phyloP scores from a whole-genome alignment of 345 rosid species.

The Eutrema heterophyllum region DNA sequence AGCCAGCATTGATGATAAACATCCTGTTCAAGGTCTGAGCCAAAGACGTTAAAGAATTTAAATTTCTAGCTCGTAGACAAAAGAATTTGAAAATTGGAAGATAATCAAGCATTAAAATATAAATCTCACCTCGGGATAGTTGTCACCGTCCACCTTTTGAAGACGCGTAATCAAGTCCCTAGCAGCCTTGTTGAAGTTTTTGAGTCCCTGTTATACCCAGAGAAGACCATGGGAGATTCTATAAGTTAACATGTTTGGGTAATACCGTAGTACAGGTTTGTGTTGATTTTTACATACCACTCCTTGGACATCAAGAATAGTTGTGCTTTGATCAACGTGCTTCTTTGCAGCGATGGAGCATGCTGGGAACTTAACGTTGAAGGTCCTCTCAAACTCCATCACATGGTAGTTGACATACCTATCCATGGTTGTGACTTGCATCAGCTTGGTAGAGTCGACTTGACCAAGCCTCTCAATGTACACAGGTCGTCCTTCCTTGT shows the following conservation, averaged over 20 bases:
- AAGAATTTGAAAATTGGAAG: neutral
- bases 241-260: no score
- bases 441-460: slow-evolving; percentile 77
- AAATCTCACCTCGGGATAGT: slow-evolving; percentile 79
- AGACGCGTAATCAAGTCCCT: slow-evolving; percentile 79
- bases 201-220: slow-evolving; percentile 61
- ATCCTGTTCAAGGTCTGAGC: slow-evolving; percentile 83
- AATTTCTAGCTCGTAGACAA: neutral
- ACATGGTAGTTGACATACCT: slow-evolving; percentile 91
- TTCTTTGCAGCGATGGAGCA: slow-evolving; percentile 82
- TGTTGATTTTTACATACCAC: slow-evolving; percentile 53
- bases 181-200: slow-evolving; percentile 82
- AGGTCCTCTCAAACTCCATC: slow-evolving; percentile 85
- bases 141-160: slow-evolving; percentile 89
- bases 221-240: neutral
- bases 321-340: slow-evolving; percentile 94
- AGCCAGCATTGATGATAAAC: slow-evolving; percentile 98
- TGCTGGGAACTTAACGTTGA: slow-evolving; percentile 74
- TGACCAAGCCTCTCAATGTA: slow-evolving; percentile 85
- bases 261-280: neutral
- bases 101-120: neutral
- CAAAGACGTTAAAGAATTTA: neutral
- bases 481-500: slow-evolving; percentile 89
- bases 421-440: slow-evolving; percentile 94
- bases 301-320: slow-evolving; percentile 96